Evolutionary conservation across 768 basidiomycete genomes (phyloP).

Genomic region (Terana coerulea): DNA sequence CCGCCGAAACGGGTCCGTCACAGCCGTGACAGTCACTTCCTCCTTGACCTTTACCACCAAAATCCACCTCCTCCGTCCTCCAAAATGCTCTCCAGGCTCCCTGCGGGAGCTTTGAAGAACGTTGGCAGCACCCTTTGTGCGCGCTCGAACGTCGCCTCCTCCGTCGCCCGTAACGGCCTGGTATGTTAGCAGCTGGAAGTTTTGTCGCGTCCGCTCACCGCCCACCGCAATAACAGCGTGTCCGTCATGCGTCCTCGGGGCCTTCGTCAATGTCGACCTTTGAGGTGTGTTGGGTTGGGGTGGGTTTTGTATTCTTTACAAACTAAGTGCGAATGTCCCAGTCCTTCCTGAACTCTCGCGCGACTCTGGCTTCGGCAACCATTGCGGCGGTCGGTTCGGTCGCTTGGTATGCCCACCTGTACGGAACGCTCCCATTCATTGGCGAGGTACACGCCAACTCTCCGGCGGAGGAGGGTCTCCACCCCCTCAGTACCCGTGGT

Average conservation of each 20-base stretch:
- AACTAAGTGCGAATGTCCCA: too few species aligned
- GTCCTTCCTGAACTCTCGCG: constrained; percentile 68
- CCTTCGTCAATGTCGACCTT: constrained; percentile 51
- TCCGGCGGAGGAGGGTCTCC: constrained; percentile 91
- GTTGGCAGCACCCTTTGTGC: constrained; percentile 44
- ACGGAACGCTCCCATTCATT: constrained; percentile 85
- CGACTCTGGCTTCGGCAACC: constrained; percentile 71
- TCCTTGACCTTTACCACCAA: constrained; percentile 40
- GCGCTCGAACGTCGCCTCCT: constrained; percentile 38
- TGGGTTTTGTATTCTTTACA: too few species aligned
- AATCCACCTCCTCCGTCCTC: constrained; percentile 31
- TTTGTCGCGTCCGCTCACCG: constrained; percentile 15
- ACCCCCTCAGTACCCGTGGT: constrained; percentile 87
- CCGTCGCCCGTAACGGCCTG: constrained; percentile 44
- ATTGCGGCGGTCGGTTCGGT: constrained; percentile 82
- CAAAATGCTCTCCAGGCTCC: constrained; percentile 84
- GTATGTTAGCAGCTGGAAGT: constrained; percentile 34
- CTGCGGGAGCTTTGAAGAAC: constrained; percentile 66
- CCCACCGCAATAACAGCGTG: constrained; percentile 38
- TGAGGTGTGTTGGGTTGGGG: constrained; percentile 50
- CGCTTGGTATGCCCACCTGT: constrained; percentile 95
- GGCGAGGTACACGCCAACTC: constrained; percentile 91
- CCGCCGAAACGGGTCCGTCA: constrained; percentile 19
- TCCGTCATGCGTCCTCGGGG: constrained; percentile 68
- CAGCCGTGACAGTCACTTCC: constrained; percentile 34